Evolutionary conservation across 257 asterid genomes (phyloP).

Genomic region (Nicotiana otophora): DNA sequence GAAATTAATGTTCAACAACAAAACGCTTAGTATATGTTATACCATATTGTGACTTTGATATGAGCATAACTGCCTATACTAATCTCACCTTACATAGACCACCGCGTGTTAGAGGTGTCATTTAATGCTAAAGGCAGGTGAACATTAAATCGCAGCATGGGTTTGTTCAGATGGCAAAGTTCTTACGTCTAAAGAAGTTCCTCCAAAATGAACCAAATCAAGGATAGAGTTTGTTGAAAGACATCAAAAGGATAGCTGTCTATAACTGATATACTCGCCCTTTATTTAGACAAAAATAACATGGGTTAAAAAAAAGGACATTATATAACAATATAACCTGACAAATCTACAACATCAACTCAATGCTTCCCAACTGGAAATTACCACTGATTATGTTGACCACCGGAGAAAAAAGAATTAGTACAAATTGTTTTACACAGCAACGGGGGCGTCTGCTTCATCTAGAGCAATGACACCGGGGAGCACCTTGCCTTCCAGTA

Average conservation of each 20-base stretch:
- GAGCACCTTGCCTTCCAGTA: slow-evolving; percentile 74
- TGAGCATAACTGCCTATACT: neutral
- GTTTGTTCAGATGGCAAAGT: neutral
- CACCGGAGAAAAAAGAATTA: neutral
- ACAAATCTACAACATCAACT: slow-evolving; percentile 35
- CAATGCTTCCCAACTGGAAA: slow-evolving; percentile 24
- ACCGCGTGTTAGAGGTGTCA: neutral
- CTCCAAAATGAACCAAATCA: neutral
- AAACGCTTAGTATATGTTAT: neutral
- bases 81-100: neutral
- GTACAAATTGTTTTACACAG: slow-evolving; percentile 39
- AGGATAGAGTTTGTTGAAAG: neutral
- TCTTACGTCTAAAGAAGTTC: neutral
- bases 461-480: slow-evolving; percentile 90
- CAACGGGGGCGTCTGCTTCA: slow-evolving; percentile 61
- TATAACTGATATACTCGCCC: neutral
- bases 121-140: neutral
- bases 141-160: neutral
- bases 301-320: neutral
- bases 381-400: slow-evolving; percentile 1
- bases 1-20: neutral
- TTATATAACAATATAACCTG: neutral
- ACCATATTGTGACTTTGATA: neutral
- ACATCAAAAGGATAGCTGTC: neutral
- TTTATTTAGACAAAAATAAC: neutral